Conservation (phyloP, 1,139 yeast genomes). For the Candida pseudoviswanathii region DNA sequence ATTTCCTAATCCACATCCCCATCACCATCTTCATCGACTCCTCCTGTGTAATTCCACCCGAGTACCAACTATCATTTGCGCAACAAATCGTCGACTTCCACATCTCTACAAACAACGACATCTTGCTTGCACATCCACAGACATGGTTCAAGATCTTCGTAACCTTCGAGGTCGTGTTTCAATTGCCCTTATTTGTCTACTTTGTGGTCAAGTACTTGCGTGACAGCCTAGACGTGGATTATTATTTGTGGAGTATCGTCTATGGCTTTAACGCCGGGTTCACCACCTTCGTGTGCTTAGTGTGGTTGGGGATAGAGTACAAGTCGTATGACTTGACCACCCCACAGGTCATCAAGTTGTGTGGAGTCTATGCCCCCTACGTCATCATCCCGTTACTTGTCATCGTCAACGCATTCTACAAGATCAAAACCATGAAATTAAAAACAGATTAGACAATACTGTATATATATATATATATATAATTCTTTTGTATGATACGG, state of each 20-base stretch:
- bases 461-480: slow-evolving; percentile 4
- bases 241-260: slow-evolving; percentile 51
- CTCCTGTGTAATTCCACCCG: slow-evolving; percentile 62
- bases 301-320: slow-evolving; percentile 37
- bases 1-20: slow-evolving; percentile 63
- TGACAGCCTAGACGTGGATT: slow-evolving; percentile 30
- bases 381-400: slow-evolving; percentile 62
- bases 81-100: slow-evolving; percentile 56
- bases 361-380: slow-evolving; percentile 66
- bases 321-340: slow-evolving; percentile 30
- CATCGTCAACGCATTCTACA: slow-evolving; percentile 43
- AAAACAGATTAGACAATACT: not conserved
- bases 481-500: not conserved
- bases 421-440: slow-evolving; percentile 1
- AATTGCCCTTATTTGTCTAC: slow-evolving; percentile 71
- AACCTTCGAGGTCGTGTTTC: slow-evolving; percentile 68
- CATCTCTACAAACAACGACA: slow-evolving; percentile 64
- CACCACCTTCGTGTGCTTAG: slow-evolving; percentile 69
- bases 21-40: slow-evolving; percentile 78
- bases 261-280: slow-evolving; percentile 79
- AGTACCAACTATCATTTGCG: slow-evolving; percentile 53
- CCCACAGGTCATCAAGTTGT: slow-evolving; percentile 42
- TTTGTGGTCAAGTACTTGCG: slow-evolving; percentile 28
- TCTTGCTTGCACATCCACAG: slow-evolving; percentile 55
- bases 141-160: slow-evolving; percentile 78